Percentiles rank a stretch among this genome's conserved stretches.
These are phyloP conservation scores for Mycena vulgaris DNA, from an alignment of 768 basidiomycete genomes.

Conservation along the genomic window DNA sequence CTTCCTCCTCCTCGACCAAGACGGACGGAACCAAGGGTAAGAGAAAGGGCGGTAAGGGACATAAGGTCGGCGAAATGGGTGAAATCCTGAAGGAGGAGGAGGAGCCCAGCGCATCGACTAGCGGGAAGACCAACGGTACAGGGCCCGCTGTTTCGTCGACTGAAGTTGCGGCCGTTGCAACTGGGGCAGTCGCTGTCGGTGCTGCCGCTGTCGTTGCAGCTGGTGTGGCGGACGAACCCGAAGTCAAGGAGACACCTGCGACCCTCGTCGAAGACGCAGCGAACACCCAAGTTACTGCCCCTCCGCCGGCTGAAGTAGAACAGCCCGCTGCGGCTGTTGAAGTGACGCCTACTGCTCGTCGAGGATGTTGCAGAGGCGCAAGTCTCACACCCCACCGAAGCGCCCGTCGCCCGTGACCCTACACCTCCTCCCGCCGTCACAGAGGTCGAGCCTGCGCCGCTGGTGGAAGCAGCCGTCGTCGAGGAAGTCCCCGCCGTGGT, in stretches of 20 bases:
- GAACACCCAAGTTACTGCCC: constrained; percentile 12
- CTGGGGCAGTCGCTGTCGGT: constrained; percentile 38
- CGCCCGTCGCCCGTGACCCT: too few species aligned
- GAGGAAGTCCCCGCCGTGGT: too few species aligned
- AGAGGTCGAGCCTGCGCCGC: too few species aligned
- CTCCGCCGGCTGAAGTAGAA: constrained; percentile 3
- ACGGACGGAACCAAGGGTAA: constrained; percentile 52
- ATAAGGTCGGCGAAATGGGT: constrained; percentile 78
- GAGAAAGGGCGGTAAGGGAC: constrained; percentile 50
- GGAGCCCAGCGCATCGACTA: constrained; percentile 26
- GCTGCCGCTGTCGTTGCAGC: constrained; percentile 35
- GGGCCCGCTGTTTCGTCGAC: constrained; percentile 23
- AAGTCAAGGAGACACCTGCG: constrained; percentile 8
- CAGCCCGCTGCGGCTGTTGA: not conserved
- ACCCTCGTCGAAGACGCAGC: constrained; percentile 25
- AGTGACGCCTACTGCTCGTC: constrained; percentile 12
- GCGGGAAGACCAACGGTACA: constrained; percentile 20
- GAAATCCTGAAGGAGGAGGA: constrained; percentile 74
- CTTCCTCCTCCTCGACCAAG: constrained; percentile 49
- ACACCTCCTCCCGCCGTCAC: too few species aligned
- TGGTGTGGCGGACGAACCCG: constrained; percentile 17
- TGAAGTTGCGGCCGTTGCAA: constrained; percentile 30
- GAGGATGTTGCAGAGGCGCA: constrained; percentile 24
- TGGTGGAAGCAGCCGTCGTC: too few species aligned
- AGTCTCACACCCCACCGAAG: constrained; percentile 19